Conservation (phyloP, 495 filamentous ascomycete genomes). For the Hypoxylon lienhwacheense region DNA sequence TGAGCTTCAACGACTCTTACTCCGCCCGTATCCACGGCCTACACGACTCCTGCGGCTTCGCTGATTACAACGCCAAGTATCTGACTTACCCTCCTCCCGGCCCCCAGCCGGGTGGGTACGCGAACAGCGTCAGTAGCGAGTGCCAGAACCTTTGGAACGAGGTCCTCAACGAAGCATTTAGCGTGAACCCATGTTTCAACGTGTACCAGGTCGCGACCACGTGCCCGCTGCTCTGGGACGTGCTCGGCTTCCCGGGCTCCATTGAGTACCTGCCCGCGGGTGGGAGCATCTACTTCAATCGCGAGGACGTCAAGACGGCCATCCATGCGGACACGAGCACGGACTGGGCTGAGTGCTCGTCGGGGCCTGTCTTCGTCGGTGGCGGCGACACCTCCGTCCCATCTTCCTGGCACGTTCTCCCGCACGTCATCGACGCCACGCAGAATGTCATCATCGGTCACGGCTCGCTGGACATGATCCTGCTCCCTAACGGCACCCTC, state of each 20-base stretch:
- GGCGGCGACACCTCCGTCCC: slow-evolving; percentile 55
- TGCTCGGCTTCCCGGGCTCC: slow-evolving; percentile 71
- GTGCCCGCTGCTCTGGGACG: slow-evolving; percentile 74
- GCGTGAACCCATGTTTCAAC: slow-evolving; percentile 81
- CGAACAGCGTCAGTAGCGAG: slow-evolving; percentile 40
- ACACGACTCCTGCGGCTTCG: slow-evolving; percentile 68
- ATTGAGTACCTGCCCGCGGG: slow-evolving; percentile 55
- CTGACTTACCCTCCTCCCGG: slow-evolving; percentile 70
- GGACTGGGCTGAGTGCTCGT: slow-evolving; percentile 65
- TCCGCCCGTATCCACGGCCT: slow-evolving; percentile 59
- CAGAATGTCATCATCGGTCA: slow-evolving; percentile 73
- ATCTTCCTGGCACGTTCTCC: slow-evolving; percentile 60
- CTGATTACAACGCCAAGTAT: slow-evolving; percentile 63
- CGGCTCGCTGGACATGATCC: slow-evolving; percentile 62
- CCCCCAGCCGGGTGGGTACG: slow-evolving; percentile 52
- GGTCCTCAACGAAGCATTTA: slow-evolving; percentile 57
- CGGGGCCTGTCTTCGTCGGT: slow-evolving; percentile 59
- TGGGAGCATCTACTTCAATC: slow-evolving; percentile 73
- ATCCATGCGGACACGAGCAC: slow-evolving; percentile 64
- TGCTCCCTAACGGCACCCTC: slow-evolving; percentile 69
- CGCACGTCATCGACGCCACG: slow-evolving; percentile 70
- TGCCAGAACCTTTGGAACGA: slow-evolving; percentile 53
- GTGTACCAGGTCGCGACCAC: slow-evolving; percentile 74
- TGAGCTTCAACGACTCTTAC: slow-evolving; percentile 71
- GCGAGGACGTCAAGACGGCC: slow-evolving; percentile 70